A percentile compares a stretch with the other conserved stretches of the same genome.
phyloP scores from a whole-genome alignment of 495 filamentous ascomycete genomes.

The Xylaria curta region DNA sequence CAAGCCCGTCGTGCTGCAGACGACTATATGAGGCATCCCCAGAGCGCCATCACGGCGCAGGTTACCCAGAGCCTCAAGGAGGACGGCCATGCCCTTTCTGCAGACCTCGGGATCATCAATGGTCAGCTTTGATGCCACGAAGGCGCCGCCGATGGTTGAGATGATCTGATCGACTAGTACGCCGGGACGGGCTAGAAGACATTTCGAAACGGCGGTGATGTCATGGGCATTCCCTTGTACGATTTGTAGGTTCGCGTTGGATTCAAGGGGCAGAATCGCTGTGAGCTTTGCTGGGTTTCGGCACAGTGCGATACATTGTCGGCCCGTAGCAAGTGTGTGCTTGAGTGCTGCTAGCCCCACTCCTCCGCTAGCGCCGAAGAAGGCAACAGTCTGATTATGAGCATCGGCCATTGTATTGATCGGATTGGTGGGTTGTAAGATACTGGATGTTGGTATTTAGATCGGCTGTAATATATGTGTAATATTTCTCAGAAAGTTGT shows the following conservation, averaged over 20 bases:
- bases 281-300: slow-evolving; percentile 69
- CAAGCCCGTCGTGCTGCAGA: slow-evolving; percentile 62
- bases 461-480: not conserved
- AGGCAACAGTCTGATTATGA: slow-evolving; percentile 51
- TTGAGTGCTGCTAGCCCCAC: slow-evolving; percentile 54
- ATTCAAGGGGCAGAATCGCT: slow-evolving; percentile 43
- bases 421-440: too few relatives aligned
- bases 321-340: slow-evolving; percentile 56
- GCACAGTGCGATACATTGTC: slow-evolving; percentile 60
- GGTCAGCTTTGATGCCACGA: slow-evolving; percentile 35
- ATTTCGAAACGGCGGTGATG: slow-evolving; percentile 47
- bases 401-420: not conserved
- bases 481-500: not conserved
- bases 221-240: slow-evolving; percentile 61
- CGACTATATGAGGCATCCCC: slow-evolving; percentile 53
- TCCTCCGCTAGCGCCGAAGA: slow-evolving; percentile 66
- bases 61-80: slow-evolving; percentile 52
- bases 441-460: not conserved
- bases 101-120: slow-evolving; percentile 66
- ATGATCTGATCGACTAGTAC: slow-evolving; percentile 50
- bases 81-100: slow-evolving; percentile 51
- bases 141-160: slow-evolving; percentile 54
- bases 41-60: slow-evolving; percentile 30
- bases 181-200: slow-evolving; percentile 33
- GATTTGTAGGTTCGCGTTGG: slow-evolving; percentile 51